phyloP scores from a whole-genome alignment of 768 basidiomycete species.

The Boletus tomentosulus region DNA sequence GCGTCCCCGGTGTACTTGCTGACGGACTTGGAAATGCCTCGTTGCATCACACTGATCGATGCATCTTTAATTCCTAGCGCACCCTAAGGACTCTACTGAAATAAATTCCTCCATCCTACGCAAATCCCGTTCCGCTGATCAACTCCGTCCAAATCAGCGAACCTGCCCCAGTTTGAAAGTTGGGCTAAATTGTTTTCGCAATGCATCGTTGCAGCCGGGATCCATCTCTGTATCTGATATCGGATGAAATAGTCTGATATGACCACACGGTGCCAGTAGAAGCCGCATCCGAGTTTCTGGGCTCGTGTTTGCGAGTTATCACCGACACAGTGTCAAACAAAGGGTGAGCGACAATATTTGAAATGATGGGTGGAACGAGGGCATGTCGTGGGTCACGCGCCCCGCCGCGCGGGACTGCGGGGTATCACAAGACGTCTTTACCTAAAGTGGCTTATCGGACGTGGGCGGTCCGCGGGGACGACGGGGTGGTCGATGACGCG shows the following conservation, averaged over 20 bases:
- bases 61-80: not conserved
- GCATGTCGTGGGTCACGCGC: too few species aligned
- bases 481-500: too few species aligned
- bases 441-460: too few species aligned
- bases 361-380: not conserved
- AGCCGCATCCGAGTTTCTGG: not conserved
- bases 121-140: constrained; percentile 13
- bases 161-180: not conserved
- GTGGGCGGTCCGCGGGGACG: not conserved
- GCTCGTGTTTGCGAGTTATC: not conserved
- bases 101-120: not conserved
- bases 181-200: not conserved
- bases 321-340: not conserved
- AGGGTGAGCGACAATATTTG: not conserved
- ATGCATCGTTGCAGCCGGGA: not conserved
- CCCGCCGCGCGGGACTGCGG: too few species aligned
- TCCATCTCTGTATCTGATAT: too few species aligned
- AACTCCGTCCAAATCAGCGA: constrained; percentile 6
- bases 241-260: too few species aligned
- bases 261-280: not conserved
- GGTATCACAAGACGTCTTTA: too few species aligned
- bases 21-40: constrained; percentile 6
- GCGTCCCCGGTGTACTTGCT: not conserved
- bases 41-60: constrained; percentile 12
- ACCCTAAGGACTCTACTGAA: not conserved